These are phyloP conservation scores for Parietichytrium sp. DNA, from an alignment of 108 stramenopile species.

Conservation along the genomic window DNA sequence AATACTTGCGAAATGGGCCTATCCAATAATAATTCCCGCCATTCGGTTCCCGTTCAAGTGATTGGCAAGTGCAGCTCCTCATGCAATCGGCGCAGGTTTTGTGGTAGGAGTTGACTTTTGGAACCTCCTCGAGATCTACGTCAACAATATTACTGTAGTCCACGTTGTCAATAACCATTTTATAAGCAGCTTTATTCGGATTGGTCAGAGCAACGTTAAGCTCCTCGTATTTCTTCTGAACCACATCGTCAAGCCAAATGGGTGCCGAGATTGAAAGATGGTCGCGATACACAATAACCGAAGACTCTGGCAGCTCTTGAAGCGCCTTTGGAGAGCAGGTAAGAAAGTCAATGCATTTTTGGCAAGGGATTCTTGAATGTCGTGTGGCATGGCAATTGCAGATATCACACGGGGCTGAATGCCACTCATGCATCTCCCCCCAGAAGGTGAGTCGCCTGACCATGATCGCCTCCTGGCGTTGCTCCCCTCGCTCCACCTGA, in stretches of 20 bases:
- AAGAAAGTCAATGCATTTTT: neutral
- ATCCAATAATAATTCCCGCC: neutral
- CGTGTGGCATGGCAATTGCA: slow-evolving; percentile 21
- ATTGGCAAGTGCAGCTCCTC: neutral
- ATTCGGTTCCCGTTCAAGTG: slow-evolving; percentile 11
- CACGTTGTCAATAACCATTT: neutral
- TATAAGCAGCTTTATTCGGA: neutral
- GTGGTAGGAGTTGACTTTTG: neutral
- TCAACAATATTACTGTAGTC: slow-evolving; percentile 24
- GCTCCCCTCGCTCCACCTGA: neutral
- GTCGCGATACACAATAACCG: slow-evolving; percentile 16
- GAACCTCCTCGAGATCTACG: slow-evolving; percentile 2
- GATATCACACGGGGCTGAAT: neutral
- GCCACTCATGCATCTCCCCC: neutral
- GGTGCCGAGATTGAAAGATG: neutral
- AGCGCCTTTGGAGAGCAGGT: neutral
- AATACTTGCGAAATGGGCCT: neutral
- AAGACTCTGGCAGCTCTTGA: neutral
- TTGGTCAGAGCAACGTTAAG: neutral
- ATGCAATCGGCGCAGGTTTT: neutral
- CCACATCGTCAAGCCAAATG: neutral
- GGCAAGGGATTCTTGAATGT: neutral
- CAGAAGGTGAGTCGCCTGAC: neutral
- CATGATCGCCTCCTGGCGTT: neutral
- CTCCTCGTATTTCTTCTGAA: neutral